phyloP scores from a whole-genome alignment of 2,329 filamentous ascomycete species.

The Alternaria hordeiaustralica region DNA sequence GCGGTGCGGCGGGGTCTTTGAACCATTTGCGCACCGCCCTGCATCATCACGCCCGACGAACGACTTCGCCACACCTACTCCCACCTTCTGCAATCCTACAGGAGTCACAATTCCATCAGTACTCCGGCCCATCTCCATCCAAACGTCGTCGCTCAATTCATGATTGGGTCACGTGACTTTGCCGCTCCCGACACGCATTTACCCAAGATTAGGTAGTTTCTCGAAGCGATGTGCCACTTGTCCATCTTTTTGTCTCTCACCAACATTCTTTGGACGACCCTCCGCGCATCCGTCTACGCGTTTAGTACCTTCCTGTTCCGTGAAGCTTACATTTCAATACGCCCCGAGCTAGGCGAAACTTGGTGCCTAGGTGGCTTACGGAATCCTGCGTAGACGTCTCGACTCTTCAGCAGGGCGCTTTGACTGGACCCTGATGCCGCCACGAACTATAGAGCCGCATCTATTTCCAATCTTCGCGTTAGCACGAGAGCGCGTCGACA shows the following conservation, averaged over 20 bases:
- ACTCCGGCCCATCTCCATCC: not conserved
- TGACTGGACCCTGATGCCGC: not conserved
- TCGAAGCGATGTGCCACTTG: not conserved
- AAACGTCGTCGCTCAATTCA: not conserved
- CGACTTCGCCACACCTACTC: not conserved
- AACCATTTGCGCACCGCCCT: slow-evolving; percentile 14
- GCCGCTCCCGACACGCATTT: not conserved
- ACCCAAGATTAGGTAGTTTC: not conserved
- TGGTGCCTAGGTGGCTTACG: not conserved
- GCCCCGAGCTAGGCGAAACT: not conserved
- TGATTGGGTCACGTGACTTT: not conserved
- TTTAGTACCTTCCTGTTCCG: not conserved
- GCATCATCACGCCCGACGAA: not conserved
- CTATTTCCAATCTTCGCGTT: not conserved
- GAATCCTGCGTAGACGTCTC: not conserved
- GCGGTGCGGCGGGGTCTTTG: slow-evolving; percentile 20
- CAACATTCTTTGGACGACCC: not conserved
- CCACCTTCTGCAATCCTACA: not conserved
- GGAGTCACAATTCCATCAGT: not conserved
- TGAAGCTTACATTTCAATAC: not conserved
- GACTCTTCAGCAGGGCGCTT: not conserved
- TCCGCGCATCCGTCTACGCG: not conserved
- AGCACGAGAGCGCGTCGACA: not conserved
- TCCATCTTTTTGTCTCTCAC: not conserved
- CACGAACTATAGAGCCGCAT: not conserved